A percentile compares a stretch with the other conserved stretches of the same genome.
These are phyloP conservation scores for Salvia sclarea DNA, from an alignment of 305 asterid genomes.

Conservation along the genomic window DNA sequence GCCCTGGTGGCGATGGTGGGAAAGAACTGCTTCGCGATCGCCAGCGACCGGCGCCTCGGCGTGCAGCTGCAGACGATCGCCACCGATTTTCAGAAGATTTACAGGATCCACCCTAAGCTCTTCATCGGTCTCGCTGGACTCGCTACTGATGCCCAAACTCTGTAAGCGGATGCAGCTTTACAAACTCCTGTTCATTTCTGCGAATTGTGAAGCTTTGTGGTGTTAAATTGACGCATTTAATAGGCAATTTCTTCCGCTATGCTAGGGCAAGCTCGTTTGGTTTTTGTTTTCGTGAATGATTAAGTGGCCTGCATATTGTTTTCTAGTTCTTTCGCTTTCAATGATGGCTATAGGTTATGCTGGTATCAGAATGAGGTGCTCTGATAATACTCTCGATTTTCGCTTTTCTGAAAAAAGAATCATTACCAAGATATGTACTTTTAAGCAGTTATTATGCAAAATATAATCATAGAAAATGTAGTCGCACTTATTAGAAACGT, in stretches of 20 bases:
- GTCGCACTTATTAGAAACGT: background rate
- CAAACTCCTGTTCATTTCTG: background rate
- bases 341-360: background rate
- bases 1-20: conserved; percentile 99
- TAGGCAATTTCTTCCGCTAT: background rate
- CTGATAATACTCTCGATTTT: background rate
- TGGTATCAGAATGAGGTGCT: background rate
- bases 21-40: conserved; percentile 95
- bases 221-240: background rate
- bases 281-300: background rate
- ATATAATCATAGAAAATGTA: background rate
- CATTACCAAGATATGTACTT: background rate
- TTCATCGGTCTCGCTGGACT: conserved; percentile 91
- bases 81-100: conserved; percentile 83
- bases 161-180: conserved; percentile 42
- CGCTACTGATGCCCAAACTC: conserved; percentile 82
- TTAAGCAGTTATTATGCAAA: background rate
- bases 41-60: conserved; percentile 89
- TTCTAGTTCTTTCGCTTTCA: background rate
- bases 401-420: background rate
- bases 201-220: conserved; percentile 8
- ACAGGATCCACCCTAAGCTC: conserved; percentile 75
- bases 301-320: background rate
- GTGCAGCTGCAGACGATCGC: conserved; percentile 92
- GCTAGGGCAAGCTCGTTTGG: conserved; percentile 5